Evolutionary conservation across 129 eudicot species (phyloP).

Genomic region (Centrapalus pauciflorus): DNA sequence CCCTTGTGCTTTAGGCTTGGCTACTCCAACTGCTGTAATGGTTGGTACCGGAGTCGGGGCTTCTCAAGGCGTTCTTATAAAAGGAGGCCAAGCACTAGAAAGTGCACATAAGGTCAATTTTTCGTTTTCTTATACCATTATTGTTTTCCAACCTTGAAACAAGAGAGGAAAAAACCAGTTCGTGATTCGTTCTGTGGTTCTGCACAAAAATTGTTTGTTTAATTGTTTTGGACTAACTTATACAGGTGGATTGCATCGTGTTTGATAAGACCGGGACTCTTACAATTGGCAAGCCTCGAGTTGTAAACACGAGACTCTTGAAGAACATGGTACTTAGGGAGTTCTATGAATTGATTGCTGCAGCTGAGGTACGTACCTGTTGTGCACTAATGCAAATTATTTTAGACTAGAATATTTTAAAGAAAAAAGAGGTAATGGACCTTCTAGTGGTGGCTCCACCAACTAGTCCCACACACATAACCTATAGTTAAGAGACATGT

Average conservation of each 20-base stretch:
- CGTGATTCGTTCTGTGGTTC: too few species aligned
- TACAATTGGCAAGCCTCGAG: slow-evolving; percentile 74
- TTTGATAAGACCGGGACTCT: slow-evolving; percentile 92
- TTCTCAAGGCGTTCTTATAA: slow-evolving; percentile 87
- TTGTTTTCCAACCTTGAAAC: too few species aligned
- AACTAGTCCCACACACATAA: too few species aligned
- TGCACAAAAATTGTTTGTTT: too few species aligned
- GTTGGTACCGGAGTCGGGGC: slow-evolving; percentile 96
- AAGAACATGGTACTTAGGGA: slow-evolving; percentile 59
- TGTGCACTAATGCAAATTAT: background rate
- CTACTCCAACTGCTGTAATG: slow-evolving; percentile 95
- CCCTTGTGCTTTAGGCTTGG: slow-evolving; percentile 89
- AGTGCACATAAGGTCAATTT: slow-evolving; percentile 71
- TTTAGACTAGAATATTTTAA: background rate
- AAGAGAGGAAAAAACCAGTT: too few species aligned
- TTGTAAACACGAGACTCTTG: slow-evolving; percentile 56
- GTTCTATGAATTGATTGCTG: slow-evolving; percentile 62
- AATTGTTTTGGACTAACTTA: background rate
- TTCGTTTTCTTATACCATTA: background rate
- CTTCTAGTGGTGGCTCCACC: too few species aligned
- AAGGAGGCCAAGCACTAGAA: slow-evolving; percentile 91
- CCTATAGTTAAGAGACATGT: too few species aligned
- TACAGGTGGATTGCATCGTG: slow-evolving; percentile 74
- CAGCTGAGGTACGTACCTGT: slow-evolving; percentile 71
- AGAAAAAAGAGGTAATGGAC: too few species aligned